Percentiles rank a stretch among this genome's conserved stretches.
phyloP scores from a whole-genome alignment of 306 rosid genomes.

The Dalbergia cultrata region DNA sequence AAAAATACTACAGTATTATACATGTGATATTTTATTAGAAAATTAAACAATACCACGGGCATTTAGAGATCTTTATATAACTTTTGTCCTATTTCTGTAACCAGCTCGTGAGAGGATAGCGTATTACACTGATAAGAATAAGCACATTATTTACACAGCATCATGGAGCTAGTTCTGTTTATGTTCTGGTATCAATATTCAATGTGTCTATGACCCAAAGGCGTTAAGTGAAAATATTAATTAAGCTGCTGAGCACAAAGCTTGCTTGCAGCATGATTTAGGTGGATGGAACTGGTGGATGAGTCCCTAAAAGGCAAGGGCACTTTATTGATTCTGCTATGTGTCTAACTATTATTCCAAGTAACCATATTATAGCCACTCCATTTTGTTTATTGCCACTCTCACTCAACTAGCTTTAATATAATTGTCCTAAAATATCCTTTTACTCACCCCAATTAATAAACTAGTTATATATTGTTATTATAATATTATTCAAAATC shows the following conservation, averaged over 20 bases:
- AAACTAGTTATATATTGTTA: too few species aligned
- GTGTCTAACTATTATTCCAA: constrained; percentile 9
- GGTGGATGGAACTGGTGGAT: background rate
- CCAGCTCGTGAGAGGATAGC: background rate
- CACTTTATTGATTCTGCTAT: constrained; percentile 24
- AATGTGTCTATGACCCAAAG: background rate
- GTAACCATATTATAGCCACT: constrained; percentile 35
- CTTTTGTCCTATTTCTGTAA: background rate
- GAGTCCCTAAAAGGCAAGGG: background rate
- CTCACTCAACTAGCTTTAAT: too few species aligned
- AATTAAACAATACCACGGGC: background rate
- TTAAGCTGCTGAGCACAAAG: constrained; percentile 12
- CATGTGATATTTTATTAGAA: background rate
- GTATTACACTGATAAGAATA: background rate
- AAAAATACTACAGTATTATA: background rate
- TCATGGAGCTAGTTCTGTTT: constrained; percentile 18
- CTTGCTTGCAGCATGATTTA: constrained; percentile 16
- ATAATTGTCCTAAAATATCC: too few species aligned
- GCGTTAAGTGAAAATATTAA: background rate
- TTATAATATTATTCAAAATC: too few species aligned
- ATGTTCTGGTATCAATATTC: background rate
- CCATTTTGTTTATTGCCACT: too few species aligned
- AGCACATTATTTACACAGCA: background rate
- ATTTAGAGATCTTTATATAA: background rate
- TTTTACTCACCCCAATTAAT: too few species aligned